Base-by-base conservation (phyloP, 495 filamentous ascomycete species). In the Aspergillus cavernicola region DNA sequence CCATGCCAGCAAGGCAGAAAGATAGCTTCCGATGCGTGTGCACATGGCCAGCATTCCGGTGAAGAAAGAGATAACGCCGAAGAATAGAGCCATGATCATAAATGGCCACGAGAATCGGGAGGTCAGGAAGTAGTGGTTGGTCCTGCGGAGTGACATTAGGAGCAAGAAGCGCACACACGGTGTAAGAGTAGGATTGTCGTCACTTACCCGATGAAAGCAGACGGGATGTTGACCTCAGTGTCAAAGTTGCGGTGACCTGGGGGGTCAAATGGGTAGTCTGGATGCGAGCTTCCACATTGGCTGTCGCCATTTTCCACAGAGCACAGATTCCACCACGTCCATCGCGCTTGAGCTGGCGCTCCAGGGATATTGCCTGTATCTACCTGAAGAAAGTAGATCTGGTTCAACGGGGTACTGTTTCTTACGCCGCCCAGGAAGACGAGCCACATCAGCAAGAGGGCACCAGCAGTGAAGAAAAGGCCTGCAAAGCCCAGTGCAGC, bases 261-360 rank as follows among this genome's bases (percentile, higher is more conserved):
- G 16, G 86, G 86, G 50, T 87, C 81, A 50, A 89, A 81, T 13
- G 86, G 82, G 54, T 78, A 81, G 28, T 83, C 85, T 0, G 84
- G 76, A 35, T 79, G 67, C 7, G 72, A 66, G 10, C 39, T 61
- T 28, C 79, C 75, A 65, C 86, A 89, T 38, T 76, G 56, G 57
- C 80, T 88, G 48, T 64, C 70, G 16, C 84, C 84, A 46, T 79
- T 32, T 5, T 57, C 64, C 23, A 79, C 80, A 22, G 70, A 64
- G 67, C 84, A 87, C n/a, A 92, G 66, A 59, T 85, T 83, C 80
- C 91, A 92, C 72, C 85, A 92, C 3, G 90, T 93, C 91, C 91
- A 96, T 69, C 91, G 83, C 7, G 89, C 84, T 7, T 80, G 56
- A 29, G 79, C 28, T 18, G 82, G 78, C 2, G 90, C 83, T 18